Evolutionary conservation across 768 basidiomycete species (phyloP).

Genomic region (Russula lepida): DNA sequence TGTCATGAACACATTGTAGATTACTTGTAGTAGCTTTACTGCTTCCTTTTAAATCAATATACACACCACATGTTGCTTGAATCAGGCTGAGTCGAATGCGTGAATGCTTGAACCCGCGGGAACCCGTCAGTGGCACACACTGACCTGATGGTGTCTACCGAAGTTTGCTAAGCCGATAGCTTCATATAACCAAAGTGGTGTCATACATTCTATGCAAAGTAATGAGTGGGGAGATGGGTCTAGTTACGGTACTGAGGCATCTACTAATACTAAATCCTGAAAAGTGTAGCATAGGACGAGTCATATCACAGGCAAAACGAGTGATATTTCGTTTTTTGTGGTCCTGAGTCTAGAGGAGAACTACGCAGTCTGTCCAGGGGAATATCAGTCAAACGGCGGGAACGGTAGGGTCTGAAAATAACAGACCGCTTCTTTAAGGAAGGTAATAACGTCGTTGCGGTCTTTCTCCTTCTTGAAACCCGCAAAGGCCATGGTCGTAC

Average conservation of each 20-base stretch:
- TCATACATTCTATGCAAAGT: background rate
- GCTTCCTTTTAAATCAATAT: too few relatives aligned
- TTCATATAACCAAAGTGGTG: background rate
- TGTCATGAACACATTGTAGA: too few relatives aligned
- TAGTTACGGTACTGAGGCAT: conserved; percentile 22
- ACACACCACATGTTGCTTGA: too few relatives aligned
- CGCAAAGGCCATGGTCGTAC: conserved; percentile 98
- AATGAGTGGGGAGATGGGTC: conserved; percentile 10
- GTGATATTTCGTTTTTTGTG: background rate
- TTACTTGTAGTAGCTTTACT: too few relatives aligned
- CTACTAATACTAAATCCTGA: conserved; percentile 31
- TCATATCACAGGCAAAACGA: conserved; percentile 22
- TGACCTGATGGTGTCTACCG: too few relatives aligned
- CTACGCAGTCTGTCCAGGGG: conserved; percentile 24
- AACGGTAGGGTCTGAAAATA: background rate
- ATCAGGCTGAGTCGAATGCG: too few relatives aligned
- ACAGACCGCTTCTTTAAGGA: conserved; percentile 67
- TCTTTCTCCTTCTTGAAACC: conserved; percentile 99
- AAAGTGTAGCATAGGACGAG: conserved; percentile 21
- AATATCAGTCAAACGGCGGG: background rate
- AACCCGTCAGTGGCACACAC: too few relatives aligned
- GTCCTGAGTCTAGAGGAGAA: conserved; percentile 20
- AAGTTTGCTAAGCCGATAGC: background rate
- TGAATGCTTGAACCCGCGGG: too few relatives aligned
- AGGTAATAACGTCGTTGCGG: conserved; percentile 87